These are phyloP conservation scores for Saccharomycopsis babjevae DNA, from an alignment of 805 yeast species.

Conservation along the genomic window DNA sequence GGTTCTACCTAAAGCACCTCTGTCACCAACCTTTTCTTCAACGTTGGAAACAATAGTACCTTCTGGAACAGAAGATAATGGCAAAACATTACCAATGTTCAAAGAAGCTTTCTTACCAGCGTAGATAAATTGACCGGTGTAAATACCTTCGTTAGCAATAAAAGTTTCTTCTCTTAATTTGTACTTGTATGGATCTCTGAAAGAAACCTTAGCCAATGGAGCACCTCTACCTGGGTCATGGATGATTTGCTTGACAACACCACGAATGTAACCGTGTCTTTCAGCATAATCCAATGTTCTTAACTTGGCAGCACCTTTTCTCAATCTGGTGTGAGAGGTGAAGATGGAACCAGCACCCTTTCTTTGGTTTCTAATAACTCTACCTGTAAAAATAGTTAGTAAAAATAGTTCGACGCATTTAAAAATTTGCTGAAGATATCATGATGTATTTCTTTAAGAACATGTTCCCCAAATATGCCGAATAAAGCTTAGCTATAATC, in stretches of 20 bases:
- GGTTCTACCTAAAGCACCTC: slow-evolving; percentile 99
- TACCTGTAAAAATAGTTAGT: slow-evolving; percentile 43
- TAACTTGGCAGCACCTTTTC: slow-evolving; percentile 99
- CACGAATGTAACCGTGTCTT: slow-evolving; percentile 99
- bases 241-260: slow-evolving; percentile 95
- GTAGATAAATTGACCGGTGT: slow-evolving; percentile 98
- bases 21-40: slow-evolving; percentile 98
- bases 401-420: background rate
- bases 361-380: slow-evolving; percentile 99
- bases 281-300: slow-evolving; percentile 98
- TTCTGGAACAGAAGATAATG: slow-evolving; percentile 95
- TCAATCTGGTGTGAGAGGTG: slow-evolving; percentile 99
- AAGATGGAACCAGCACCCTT: slow-evolving; percentile 99
- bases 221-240: slow-evolving; percentile 99
- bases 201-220: slow-evolving; percentile 96
- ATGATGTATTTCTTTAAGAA: background rate
- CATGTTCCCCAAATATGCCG: no score
- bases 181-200: slow-evolving; percentile 99
- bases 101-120: slow-evolving; percentile 98
- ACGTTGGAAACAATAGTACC: slow-evolving; percentile 98
- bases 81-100: slow-evolving; percentile 94
- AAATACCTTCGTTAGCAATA: slow-evolving; percentile 98
- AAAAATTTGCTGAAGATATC: background rate
- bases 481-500: no score
- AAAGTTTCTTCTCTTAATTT: slow-evolving; percentile 96